A percentile compares a stretch with the other conserved stretches of the same genome.
Evolutionary conservation across 2,329 filamentous ascomycete genomes (phyloP).

Genomic region (Teratosphaeria epicoccoides): DNA sequence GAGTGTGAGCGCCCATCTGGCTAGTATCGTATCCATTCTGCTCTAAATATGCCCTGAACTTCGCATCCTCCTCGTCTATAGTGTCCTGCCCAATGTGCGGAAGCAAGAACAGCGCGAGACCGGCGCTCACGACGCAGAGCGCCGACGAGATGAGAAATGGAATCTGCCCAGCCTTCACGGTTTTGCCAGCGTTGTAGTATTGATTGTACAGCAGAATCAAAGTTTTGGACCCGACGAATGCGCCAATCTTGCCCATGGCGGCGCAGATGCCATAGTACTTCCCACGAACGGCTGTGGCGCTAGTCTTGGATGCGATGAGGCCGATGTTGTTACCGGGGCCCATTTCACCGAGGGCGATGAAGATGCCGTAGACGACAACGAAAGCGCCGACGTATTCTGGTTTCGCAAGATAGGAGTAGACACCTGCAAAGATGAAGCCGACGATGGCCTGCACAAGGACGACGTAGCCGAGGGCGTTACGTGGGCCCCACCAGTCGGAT

Average conservation of each 20-base stretch:
- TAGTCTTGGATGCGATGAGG: conserved; percentile 75
- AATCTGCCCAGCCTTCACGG: conserved; percentile 56
- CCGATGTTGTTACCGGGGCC: conserved; percentile 90
- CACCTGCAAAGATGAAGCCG: conserved; percentile 81
- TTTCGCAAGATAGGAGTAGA: conserved; percentile 59
- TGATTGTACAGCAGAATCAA: conserved; percentile 7
- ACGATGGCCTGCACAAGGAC: conserved; percentile 64
- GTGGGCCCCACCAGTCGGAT: conserved; percentile 69
- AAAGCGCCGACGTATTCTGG: conserved; percentile 61
- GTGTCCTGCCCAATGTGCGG: conserved; percentile 71
- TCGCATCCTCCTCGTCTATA: conserved; percentile 64
- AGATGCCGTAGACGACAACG: conserved; percentile 68
- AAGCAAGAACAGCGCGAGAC: conserved; percentile 51
- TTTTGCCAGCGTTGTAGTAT: conserved; percentile 34
- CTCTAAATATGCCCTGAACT: conserved; percentile 64
- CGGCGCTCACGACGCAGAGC: conserved; percentile 65
- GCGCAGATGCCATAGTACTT: conserved; percentile 63
- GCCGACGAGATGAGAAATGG: conserved; percentile 75
- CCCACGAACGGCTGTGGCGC: conserved; percentile 60
- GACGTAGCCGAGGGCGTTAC: conserved; percentile 59
- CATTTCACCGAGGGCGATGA: conserved; percentile 65
- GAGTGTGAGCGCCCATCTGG: conserved; percentile 15
- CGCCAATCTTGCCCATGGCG: conserved; percentile 59
- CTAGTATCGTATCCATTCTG: conserved; percentile 62
- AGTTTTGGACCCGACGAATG: conserved; percentile 61